Evolutionary conservation across 192 early-diverging fungal species (phyloP), one percentile per base, ranked within the genome.

Genomic region (Neocallimastix lanati): DNA sequence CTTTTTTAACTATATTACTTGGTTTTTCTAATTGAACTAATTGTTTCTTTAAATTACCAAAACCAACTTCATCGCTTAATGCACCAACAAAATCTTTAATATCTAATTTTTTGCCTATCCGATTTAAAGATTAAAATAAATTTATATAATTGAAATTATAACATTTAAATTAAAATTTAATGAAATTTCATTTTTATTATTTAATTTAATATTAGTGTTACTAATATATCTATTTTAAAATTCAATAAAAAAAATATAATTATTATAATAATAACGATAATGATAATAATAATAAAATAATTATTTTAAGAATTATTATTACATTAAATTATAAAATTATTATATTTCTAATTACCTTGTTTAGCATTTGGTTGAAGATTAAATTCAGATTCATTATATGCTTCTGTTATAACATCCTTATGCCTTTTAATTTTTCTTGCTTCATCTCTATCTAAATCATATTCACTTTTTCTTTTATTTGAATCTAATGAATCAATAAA

Each of bases 81-180:
- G 88, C 81, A 11, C 87, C 89, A 76, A 99, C 84, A 78, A 99
- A 84, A 80, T 94, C 94, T 28, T 84, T 81, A 21, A 98, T 82
- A 18, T 90, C 90, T 18, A 99, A 81, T 76, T 95, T 92, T 76
- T 90, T 89, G 13, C 40, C 40, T 50, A 21, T 50, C n/a, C n/a
- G n/a, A 33, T 33, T 33, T 33, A n/a, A n/a, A n/a, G n/a, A n/a
- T 33, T 33, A 33, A 33, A 33, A 33, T 6, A 33, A 33, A 33
- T 33, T 33, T 33, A 6, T 33, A 6, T 6, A 33, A 33, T 33
- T 33, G n/a, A n/a, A n/a, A n/a, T n/a, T n/a, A n/a, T n/a, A n/a
- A n/a, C n/a, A n/a, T n/a, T n/a, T n/a, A n/a, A n/a, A n/a, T 33
- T 33, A 33, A 6, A 33, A 33, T 6, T 6, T 6, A 33, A 33